Evolutionary conservation across 73 alveolate species (phyloP), one percentile per base, ranked within the genome.

Genomic region (Paramecium sexaurelia): DNA sequence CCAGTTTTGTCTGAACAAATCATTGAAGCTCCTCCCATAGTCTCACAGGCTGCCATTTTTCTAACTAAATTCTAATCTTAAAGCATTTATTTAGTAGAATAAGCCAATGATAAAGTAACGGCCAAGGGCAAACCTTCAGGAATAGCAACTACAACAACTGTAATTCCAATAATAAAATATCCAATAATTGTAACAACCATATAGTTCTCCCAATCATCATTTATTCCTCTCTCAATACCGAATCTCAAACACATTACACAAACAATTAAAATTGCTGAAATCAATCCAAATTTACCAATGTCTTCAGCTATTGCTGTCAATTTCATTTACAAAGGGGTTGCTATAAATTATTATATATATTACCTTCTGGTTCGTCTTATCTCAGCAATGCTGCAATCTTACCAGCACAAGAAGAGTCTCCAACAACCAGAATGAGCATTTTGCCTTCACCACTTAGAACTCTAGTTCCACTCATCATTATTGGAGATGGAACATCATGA

Each of bases 1-100:
- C 94, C 99, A 5, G 99, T 98, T 95, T 97, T 98, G 94, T 98
- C 99, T 2, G 98, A 92, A 93, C 99, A 97, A 73, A 98, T 97
- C 85, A 90, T 94, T 55, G 90, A 94, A 19, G 98, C 98, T 20
- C 98, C 97, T 40, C 99, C 99, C 99, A 98, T 95, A n/a, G 98
- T 97, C 91, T 98, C 99, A 78, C 98, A 95, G 9, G 99, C 98
- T 32, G 94, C 96, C 92, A 98, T 87, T 90, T 95, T 94, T 87
- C 97, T 95, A 27, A 98, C 98, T 85, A 94, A 87, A 91, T 95
- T 96, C 61, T 95, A 35, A 68, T 94, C 96, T 68, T 75, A 87
- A 78, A 92, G 96, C 99, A 98, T 98, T 84, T 97, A 94, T 75
- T 94, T 94, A 86, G 97, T 94, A 22, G 99, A 94, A 41, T 85